These are phyloP conservation scores for Tetratostichococcus sp. DNA, from an alignment of 139 green algal species.

Conservation along the genomic window DNA sequence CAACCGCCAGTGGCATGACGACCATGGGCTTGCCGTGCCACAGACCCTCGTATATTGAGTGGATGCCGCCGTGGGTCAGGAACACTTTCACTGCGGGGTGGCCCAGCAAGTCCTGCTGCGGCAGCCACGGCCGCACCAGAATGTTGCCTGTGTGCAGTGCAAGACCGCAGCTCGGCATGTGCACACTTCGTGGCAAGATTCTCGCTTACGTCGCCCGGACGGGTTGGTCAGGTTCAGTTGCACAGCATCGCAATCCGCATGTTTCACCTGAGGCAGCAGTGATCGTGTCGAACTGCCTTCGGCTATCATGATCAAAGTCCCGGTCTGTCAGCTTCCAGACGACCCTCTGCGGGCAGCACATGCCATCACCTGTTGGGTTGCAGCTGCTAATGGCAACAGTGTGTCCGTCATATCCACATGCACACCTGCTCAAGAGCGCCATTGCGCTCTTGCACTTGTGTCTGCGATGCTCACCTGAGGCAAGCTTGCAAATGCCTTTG, in stretches of 20 bases:
- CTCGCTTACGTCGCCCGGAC: no score
- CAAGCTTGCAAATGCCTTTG: neutral
- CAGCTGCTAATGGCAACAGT: neutral
- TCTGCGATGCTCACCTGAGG: neutral
- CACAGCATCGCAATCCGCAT: no score
- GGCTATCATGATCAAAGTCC: neutral
- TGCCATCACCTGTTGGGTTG: neutral
- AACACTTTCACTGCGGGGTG: conserved; percentile 1
- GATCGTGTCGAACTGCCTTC: neutral
- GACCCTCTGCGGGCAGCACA: neutral
- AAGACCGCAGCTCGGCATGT: no score
- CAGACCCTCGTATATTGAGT: neutral
- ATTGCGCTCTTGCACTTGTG: neutral
- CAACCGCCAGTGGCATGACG: conserved; percentile 1
- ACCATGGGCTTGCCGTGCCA: conserved; percentile 5
- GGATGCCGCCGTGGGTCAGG: conserved; percentile 10
- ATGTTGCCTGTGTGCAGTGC: neutral
- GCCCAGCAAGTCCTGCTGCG: conserved; percentile 6
- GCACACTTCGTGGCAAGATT: no score
- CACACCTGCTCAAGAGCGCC: neutral
- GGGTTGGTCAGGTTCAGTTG: no score
- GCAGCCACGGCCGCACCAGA: neutral
- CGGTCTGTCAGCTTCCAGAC: neutral
- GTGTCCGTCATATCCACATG: neutral
- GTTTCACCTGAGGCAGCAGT: no score